Base-by-base conservation (phyloP, 257 asterid species). In the Henckelia pumila region DNA sequence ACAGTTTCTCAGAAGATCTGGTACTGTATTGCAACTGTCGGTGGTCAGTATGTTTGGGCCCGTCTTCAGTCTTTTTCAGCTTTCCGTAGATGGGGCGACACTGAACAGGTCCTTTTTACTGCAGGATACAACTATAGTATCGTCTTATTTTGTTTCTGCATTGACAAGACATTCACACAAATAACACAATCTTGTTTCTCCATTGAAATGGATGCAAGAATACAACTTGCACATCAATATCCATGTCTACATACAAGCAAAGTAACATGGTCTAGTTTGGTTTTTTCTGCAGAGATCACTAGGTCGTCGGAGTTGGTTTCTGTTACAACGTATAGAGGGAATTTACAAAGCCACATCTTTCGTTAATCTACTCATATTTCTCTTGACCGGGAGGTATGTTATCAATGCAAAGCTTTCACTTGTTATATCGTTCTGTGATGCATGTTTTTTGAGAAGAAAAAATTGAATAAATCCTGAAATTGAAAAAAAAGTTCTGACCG, bases 71-170 rank as follows among this genome's bases (percentile, higher is more conserved):
- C 97, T 0, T 90, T 90, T 85, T 93, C 97, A 61, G 95, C 96
- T 72, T 91, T 93, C 62, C 92, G 95, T 6, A 89, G 97, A 81
- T 91, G 95, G 96, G 99, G 97, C n/a, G 91, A 85, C 74, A 86
- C 97, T 33, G 97, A 90, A 67, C 96, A 92, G 92, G 98, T 92
- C 16, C 30, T 37, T 66, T 33, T 29, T 23, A 60, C 40, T 76
- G 56, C 60, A 61, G 56, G 61, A 30, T 67, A 22, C 50, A 16
- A 19, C 13, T 7, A 67, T 61, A 64, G 21, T 71, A 20, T 59
- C 21, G 8, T 64, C 13, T 47, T 44, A 47, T 33, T 50, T 29
- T 19, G 19, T 23, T 33, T 23, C 33, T 69, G 52, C 62, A 64
- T 29, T 28, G 8, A 25, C 28, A 17, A 16, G 60, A 17, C n/a